These are phyloP conservation scores for Alternaria arbusti DNA, from an alignment of 2,329 filamentous ascomycete species.

Conservation along the genomic window DNA sequence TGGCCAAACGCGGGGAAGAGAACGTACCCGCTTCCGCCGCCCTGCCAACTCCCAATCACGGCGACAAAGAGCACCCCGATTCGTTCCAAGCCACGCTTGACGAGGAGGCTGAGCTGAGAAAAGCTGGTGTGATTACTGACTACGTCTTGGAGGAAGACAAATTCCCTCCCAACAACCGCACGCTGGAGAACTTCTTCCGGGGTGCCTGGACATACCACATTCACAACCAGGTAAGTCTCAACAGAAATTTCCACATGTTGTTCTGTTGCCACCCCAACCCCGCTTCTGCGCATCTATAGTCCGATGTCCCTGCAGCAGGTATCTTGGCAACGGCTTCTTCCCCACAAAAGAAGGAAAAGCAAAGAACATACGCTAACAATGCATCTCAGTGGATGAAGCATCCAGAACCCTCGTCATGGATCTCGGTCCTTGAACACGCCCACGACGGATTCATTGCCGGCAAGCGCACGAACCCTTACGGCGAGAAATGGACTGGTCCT, in stretches of 20 bases:
- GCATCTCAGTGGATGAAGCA: slow-evolving; percentile 59
- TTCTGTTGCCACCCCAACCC: background rate
- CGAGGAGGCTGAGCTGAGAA: slow-evolving; percentile 50
- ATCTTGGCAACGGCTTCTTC: slow-evolving; percentile 1
- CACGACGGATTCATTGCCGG: slow-evolving; percentile 62
- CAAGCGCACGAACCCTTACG: slow-evolving; percentile 59
- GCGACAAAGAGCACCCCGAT: slow-evolving; percentile 40
- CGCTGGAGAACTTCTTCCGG: slow-evolving; percentile 62
- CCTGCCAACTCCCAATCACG: slow-evolving; percentile 27
- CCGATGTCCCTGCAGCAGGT: slow-evolving; percentile 5
- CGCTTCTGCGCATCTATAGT: background rate
- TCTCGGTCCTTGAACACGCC: slow-evolving; percentile 60
- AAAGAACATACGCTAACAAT: slow-evolving; percentile 30
- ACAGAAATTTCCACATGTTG: background rate
- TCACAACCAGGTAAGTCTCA: slow-evolving; percentile 60
- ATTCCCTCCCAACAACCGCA: slow-evolving; percentile 63
- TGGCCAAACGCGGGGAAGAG: slow-evolving; percentile 29
- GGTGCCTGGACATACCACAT: slow-evolving; percentile 65
- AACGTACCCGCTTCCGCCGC: slow-evolving; percentile 38
- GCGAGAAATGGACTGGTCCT: slow-evolving; percentile 61
- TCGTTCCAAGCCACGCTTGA: slow-evolving; percentile 50
- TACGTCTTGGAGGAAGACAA: slow-evolving; percentile 59
- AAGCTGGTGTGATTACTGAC: slow-evolving; percentile 50
- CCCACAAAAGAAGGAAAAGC: slow-evolving; percentile 2
- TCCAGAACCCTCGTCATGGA: slow-evolving; percentile 63